These are phyloP conservation scores for Odonthalia washingtoniensis DNA, from an alignment of 31 red algal genomes.

Conservation along the genomic window DNA sequence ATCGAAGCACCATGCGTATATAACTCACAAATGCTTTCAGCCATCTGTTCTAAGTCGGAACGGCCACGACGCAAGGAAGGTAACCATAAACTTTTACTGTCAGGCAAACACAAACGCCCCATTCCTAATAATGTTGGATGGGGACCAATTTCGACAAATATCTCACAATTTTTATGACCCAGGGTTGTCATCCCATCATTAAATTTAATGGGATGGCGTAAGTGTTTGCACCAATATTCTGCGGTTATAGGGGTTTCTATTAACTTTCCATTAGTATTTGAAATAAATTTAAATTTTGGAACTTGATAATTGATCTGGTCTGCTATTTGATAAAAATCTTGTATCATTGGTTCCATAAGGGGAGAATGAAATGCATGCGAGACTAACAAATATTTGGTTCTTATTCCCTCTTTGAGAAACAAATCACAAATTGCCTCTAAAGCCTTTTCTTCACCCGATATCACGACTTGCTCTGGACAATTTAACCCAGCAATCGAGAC, in stretches of 20 bases:
- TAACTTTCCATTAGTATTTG: conserved; percentile 28
- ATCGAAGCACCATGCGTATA: conserved; percentile 3
- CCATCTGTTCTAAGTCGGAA: background rate
- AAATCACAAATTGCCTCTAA: conserved; percentile 2
- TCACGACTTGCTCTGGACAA: conserved; percentile 12
- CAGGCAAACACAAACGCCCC: background rate
- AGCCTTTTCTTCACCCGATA: conserved; percentile 25
- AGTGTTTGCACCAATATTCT: conserved; percentile 25
- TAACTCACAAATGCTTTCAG: background rate
- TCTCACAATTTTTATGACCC: background rate
- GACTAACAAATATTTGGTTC: background rate
- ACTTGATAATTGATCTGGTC: conserved; percentile 13
- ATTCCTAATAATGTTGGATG: background rate
- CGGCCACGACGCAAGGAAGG: conserved; percentile 29
- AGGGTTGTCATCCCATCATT: conserved; percentile 9
- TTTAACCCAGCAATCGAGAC: conserved; percentile 17
- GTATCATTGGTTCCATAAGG: conserved; percentile 7
- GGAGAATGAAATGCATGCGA: conserved; percentile 6
- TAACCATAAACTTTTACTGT: background rate
- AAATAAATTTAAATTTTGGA: conserved; percentile 38
- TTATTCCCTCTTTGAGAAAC: background rate
- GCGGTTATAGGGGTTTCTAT: conserved; percentile 8
- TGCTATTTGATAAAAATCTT: conserved; percentile 12
- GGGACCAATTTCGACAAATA: conserved; percentile 37
- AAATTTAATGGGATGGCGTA: conserved; percentile 30